A percentile compares a stretch with the other conserved stretches of the same genome.
Conservation (phyloP, 306 rosid genomes). For the Lathyrus sativus region DNA sequence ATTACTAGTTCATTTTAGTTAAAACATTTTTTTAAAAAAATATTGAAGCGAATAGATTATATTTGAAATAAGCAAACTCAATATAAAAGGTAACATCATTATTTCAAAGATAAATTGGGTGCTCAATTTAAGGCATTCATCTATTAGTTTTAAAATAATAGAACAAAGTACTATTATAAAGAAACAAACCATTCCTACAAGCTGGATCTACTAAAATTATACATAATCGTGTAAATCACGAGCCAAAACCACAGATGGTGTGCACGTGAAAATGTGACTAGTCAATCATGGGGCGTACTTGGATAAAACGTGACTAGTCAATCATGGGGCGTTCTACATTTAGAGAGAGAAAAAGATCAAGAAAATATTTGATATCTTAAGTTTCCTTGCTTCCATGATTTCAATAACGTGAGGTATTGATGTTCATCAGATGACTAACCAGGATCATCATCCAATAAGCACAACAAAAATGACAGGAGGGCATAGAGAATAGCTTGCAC, state of each 20-base stretch:
- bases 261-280: not conserved
- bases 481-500: conserved; percentile 10
- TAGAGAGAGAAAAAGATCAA: not conserved
- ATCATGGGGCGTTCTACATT: not conserved
- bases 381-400: conserved; percentile 21
- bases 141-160: not conserved
- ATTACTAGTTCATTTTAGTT: not conserved
- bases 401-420: not conserved
- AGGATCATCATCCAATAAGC: conserved; percentile 2
- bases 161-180: not conserved
- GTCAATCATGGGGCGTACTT: not conserved
- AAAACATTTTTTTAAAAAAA: not conserved
- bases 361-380: conserved; percentile 1
- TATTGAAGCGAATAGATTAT: not conserved
- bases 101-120: not conserved
- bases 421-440: conserved; percentile 31
- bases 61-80: not conserved
- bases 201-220: not conserved
- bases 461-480: conserved; percentile 12
- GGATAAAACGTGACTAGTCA: not conserved
- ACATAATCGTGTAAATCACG: not conserved
- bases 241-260: not conserved
- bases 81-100: not conserved
- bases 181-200: not conserved
- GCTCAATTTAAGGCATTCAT: not conserved